Evolutionary conservation across 2,329 filamentous ascomycete genomes (phyloP).

Genomic region (Tolypocladium album): DNA sequence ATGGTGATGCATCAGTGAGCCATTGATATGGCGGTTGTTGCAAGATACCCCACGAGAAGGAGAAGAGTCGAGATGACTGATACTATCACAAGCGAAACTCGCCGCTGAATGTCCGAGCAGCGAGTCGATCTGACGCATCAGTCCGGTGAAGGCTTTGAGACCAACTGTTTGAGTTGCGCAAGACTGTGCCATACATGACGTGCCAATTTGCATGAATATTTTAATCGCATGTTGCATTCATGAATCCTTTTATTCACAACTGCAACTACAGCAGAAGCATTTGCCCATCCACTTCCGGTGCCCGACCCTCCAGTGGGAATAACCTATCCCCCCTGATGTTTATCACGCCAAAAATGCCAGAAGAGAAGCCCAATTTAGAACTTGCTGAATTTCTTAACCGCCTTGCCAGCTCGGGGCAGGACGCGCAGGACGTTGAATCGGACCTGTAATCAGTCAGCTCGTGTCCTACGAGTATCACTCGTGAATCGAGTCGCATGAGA

Average conservation of each 20-base stretch:
- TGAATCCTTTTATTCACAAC: constrained; percentile 31
- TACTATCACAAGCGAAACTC: too few relatives aligned
- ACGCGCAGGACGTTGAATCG: constrained; percentile 99
- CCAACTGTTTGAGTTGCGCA: background rate
- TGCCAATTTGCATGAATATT: background rate
- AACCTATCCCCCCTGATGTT: constrained; percentile 27
- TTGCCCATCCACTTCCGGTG: constrained; percentile 30
- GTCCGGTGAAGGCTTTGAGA: background rate
- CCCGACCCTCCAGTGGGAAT: constrained; percentile 28
- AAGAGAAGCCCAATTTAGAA: constrained; percentile 61
- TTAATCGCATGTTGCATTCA: constrained; percentile 21
- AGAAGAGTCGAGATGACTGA: background rate
- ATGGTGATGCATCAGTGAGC: background rate
- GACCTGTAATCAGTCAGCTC: constrained; percentile 46
- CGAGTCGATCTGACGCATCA: background rate
- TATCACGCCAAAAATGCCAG: constrained; percentile 47
- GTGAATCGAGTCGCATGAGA: constrained; percentile 14
- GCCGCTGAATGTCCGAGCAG: background rate
- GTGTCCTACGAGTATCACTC: background rate
- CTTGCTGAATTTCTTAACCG: constrained; percentile 96
- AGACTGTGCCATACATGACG: background rate
- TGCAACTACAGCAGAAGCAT: constrained; percentile 35
- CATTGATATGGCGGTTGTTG: background rate
- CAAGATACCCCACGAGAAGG: background rate
- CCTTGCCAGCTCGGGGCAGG: constrained; percentile 92